Evolutionary conservation across 176 grass and related monocot species (phyloP).

Genomic region (Paspalum vaginatum): DNA sequence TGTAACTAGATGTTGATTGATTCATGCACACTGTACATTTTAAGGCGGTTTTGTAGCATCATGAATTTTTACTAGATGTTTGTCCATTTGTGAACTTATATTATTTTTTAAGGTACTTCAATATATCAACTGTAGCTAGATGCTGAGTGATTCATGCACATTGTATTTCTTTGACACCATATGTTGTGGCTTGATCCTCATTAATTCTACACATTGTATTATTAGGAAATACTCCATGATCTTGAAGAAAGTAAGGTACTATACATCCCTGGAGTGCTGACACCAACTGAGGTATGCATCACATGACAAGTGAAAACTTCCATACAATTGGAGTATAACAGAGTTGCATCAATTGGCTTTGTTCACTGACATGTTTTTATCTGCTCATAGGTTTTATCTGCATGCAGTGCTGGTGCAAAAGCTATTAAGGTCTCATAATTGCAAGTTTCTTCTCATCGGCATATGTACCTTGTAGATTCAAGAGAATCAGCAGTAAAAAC

Average conservation of each 20-base stretch:
- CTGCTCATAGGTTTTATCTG: slow-evolving; percentile 69
- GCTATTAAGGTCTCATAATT: slow-evolving; percentile 65
- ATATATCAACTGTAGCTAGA: background rate
- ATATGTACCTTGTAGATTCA: slow-evolving; percentile 11
- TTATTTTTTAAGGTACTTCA: background rate
- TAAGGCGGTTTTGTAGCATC: background rate
- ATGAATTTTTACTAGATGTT: background rate
- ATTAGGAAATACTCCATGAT: slow-evolving; percentile 80
- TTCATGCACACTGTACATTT: slow-evolving; percentile 28
- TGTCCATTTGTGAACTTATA: background rate
- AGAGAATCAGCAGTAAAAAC: slow-evolving; percentile 30
- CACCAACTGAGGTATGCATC: slow-evolving; percentile 81
- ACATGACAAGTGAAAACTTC: slow-evolving; percentile 26
- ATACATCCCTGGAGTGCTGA: slow-evolving; percentile 91
- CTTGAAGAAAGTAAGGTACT: slow-evolving; percentile 60
- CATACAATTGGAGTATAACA: slow-evolving; percentile 19
- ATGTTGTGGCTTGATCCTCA: slow-evolving; percentile 1
- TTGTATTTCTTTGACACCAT: slow-evolving; percentile 20
- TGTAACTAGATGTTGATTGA: background rate
- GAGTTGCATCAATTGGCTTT: background rate
- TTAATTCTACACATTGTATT: slow-evolving; percentile 12
- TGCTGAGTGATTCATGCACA: slow-evolving; percentile 16
- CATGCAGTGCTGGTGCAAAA: slow-evolving; percentile 71
- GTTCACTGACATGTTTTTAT: slow-evolving; percentile 33
- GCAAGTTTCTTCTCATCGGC: slow-evolving; percentile 10